phyloP scores from a whole-genome alignment of 768 basidiomycete species.

The Tylopilus sp. region DNA sequence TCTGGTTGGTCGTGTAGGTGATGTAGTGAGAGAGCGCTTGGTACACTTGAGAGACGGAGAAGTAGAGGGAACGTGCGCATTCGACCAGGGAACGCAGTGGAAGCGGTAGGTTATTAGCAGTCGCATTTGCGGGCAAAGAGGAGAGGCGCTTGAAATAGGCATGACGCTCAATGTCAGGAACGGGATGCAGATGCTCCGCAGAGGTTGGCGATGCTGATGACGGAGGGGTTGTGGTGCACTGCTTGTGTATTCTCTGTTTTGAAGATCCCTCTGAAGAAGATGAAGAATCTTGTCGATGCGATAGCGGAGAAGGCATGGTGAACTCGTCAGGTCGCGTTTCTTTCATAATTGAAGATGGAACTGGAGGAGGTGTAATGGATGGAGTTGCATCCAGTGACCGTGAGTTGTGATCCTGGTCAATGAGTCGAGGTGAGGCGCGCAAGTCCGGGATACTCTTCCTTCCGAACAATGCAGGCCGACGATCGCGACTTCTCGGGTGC shows the following conservation, averaged over 20 bases:
- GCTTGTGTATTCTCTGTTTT: conserved; percentile 22
- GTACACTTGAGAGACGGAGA: conserved; percentile 88
- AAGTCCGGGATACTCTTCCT: conserved; percentile 92
- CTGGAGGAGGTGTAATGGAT: conserved; percentile 5
- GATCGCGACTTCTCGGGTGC: conserved; percentile 41
- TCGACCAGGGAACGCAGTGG: conserved; percentile 73
- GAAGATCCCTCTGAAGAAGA: conserved; percentile 33
- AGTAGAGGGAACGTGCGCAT: conserved; percentile 88
- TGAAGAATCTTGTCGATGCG: conserved; percentile 46
- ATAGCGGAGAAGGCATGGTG: conserved; percentile 38
- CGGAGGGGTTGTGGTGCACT: conserved; percentile 30
- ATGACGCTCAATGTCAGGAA: conserved; percentile 74
- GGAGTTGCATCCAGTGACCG: conserved; percentile 26
- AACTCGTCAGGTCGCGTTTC: conserved; percentile 27
- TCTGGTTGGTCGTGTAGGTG: conserved; percentile 76
- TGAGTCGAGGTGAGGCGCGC: conserved; percentile 45
- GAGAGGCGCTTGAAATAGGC: conserved; percentile 95
- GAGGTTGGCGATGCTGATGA: conserved; percentile 39
- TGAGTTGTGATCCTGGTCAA: conserved; percentile 24
- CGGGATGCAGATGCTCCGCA: conserved; percentile 34
- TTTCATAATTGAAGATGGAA: conserved; percentile 10
- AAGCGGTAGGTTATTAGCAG: conserved; percentile 65
- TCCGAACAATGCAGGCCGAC: conserved; percentile 39
- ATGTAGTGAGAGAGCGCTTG: conserved; percentile 87
- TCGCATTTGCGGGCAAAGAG: conserved; percentile 58